Evolutionary conservation across 2,329 filamentous ascomycete genomes (phyloP).

Genomic region (Epichloe scottii): DNA sequence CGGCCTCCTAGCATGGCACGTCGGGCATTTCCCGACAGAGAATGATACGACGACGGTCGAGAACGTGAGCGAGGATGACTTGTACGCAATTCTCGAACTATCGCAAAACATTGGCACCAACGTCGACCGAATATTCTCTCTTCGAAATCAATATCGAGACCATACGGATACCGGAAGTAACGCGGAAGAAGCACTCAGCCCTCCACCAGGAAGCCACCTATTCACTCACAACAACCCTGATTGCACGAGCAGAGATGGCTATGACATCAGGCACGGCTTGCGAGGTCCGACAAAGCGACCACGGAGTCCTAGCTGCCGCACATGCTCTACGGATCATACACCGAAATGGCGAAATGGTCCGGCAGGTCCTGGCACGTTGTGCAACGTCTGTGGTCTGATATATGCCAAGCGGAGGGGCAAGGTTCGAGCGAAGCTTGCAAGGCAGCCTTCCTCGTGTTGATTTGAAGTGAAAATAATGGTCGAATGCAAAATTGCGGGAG

Average conservation of each 20-base stretch:
- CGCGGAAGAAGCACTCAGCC: not conserved
- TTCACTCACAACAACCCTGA: not conserved
- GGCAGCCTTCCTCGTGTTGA: constrained; percentile 4
- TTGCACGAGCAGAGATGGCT: not conserved
- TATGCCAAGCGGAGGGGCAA: constrained; percentile 15
- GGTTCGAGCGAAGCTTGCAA: not conserved
- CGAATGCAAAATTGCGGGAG: not conserved
- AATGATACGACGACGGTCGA: not conserved
- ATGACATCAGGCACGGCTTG: not conserved
- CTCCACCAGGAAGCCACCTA: not conserved
- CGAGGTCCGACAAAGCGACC: not conserved
- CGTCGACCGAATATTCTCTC: constrained; percentile 5
- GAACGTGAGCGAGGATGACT: constrained; percentile 6
- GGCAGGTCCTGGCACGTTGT: constrained; percentile 60
- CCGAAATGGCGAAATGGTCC: constrained; percentile 64
- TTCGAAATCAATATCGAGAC: constrained; percentile 4
- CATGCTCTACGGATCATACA: constrained; percentile 60
- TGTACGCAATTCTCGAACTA: constrained; percentile 6
- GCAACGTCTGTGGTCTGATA: constrained; percentile 59
- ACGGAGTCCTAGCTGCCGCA: constrained; percentile 16
- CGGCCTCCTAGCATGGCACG: constrained; percentile 6
- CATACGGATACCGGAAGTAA: constrained; percentile 1
- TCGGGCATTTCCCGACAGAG: constrained; percentile 6
- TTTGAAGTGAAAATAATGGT: not conserved
- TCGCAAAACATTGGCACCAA: constrained; percentile 8